Percentiles rank a stretch among this genome's conserved stretches.
Conservation (phyloP, 2,329 filamentous ascomycete species). For the Aspergillus sp. region DNA sequence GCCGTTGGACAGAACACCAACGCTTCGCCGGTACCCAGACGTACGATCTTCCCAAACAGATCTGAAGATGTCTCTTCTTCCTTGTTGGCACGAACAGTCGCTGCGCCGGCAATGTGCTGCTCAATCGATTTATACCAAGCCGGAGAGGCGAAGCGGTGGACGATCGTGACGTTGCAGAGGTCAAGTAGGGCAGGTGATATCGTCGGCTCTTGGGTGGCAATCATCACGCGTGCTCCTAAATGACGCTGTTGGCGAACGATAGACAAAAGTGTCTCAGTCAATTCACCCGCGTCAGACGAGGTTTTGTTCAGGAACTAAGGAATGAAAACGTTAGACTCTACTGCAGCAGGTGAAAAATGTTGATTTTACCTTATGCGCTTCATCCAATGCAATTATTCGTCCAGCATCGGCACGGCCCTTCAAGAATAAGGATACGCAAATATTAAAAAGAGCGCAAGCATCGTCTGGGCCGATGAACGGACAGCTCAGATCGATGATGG, state of each 20-base stretch:
- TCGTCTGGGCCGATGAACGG: constrained; percentile 63
- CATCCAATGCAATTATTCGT: constrained; percentile 65
- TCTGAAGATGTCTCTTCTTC: constrained; percentile 13
- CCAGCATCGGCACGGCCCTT: constrained; percentile 49
- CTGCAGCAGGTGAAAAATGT: no score
- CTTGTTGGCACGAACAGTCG: constrained; percentile 13
- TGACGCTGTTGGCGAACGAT: constrained; percentile 69
- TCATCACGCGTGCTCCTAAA: constrained; percentile 60
- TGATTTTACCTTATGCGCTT: constrained; percentile 63
- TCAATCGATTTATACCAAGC: constrained; percentile 53
- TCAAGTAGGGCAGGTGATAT: constrained; percentile 65
- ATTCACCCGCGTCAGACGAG: constrained; percentile 48
- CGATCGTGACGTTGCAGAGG: constrained; percentile 65
- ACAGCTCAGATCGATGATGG: constrained; percentile 68
- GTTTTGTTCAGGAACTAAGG: constrained; percentile 54
- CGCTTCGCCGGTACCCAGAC: constrained; percentile 45
- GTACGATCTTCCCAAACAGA: constrained; percentile 44
- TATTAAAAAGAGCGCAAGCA: constrained; percentile 69
- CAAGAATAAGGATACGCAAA: constrained; percentile 63
- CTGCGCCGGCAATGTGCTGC: constrained; percentile 44
- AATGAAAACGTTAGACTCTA: no score
- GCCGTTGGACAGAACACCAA: constrained; percentile 47
- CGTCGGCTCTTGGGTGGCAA: constrained; percentile 74
- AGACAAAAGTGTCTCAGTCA: constrained; percentile 60
- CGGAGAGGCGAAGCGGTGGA: constrained; percentile 67